Evolutionary conservation across 1,284 basidiomycete genomes (phyloP).

Genomic region (Sporisorium reilianum): DNA sequence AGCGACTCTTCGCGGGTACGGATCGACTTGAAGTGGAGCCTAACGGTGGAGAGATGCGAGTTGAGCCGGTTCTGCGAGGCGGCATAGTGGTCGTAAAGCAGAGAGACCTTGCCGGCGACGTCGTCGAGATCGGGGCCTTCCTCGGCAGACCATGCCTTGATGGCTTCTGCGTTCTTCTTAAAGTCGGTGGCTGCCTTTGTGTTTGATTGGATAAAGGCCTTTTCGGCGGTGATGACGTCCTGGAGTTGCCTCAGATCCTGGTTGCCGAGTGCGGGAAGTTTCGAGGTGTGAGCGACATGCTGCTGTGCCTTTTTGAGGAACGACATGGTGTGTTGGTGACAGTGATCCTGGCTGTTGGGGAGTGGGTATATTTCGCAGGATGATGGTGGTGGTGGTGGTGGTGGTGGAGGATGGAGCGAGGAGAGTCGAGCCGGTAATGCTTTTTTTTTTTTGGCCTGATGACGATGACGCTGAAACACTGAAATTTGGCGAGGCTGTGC

Average conservation of each 20-base stretch:
- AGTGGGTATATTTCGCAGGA: neutral
- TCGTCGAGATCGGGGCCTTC: constrained; percentile 91
- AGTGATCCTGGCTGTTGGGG: neutral
- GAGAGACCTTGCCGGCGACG: constrained; percentile 79
- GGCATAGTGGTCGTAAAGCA: constrained; percentile 79
- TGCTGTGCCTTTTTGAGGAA: constrained; percentile 65
- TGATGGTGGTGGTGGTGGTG: neutral
- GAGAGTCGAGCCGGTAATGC: neutral
- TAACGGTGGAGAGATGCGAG: constrained; percentile 79
- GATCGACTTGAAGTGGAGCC: constrained; percentile 75
- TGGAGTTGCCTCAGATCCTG: constrained; percentile 84
- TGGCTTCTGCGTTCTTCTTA: constrained; percentile 79
- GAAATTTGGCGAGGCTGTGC: neutral
- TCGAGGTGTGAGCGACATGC: constrained; percentile 82
- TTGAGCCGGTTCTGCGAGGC: constrained; percentile 80
- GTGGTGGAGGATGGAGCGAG: neutral
- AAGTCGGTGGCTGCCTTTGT: constrained; percentile 78
- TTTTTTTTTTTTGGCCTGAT: no score
- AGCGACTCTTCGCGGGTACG: constrained; percentile 86
- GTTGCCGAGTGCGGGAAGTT: constrained; percentile 78
- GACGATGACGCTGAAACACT: neutral
- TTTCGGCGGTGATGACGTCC: constrained; percentile 89
- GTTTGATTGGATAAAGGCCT: constrained; percentile 80
- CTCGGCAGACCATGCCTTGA: constrained; percentile 82
- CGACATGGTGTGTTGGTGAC: constrained; percentile 46